phyloP scores from a whole-genome alignment of 2,329 filamentous ascomycete species.

The Sclerotiophoma versabilis region DNA sequence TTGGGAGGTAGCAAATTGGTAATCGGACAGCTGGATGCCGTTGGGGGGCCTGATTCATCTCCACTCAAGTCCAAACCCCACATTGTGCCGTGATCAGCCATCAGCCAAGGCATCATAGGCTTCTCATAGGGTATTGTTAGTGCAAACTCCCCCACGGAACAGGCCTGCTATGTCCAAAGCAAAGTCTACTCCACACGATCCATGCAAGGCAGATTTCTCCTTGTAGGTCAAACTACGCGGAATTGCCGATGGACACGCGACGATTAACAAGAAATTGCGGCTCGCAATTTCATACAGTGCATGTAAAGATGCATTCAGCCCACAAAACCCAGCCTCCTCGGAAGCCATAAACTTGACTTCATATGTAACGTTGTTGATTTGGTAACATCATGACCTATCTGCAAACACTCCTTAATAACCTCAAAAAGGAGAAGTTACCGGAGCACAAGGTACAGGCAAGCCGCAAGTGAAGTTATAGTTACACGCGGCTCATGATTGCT shows the following conservation, averaged over 20 bases:
- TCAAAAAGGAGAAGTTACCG: too few relatives aligned
- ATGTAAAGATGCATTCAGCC: neutral
- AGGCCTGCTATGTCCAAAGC: neutral
- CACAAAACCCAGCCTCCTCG: neutral
- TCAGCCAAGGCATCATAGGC: neutral
- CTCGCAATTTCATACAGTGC: neutral
- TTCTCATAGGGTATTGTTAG: neutral
- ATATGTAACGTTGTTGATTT: neutral
- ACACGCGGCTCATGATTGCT: too few relatives aligned
- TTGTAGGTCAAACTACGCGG: neutral
- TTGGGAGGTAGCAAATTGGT: too few relatives aligned
- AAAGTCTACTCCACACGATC: neutral
- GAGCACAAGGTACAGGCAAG: too few relatives aligned
- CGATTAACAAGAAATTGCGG: neutral
- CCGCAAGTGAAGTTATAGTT: too few relatives aligned
- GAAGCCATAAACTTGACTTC: neutral
- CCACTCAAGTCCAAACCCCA: neutral
- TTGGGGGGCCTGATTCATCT: slow-evolving; percentile 14
- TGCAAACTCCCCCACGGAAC: neutral
- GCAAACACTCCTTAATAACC: neutral
- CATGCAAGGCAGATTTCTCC: slow-evolving; percentile 4
- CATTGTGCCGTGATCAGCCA: neutral
- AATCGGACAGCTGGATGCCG: neutral
- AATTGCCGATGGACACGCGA: neutral
- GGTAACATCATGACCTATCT: neutral